Evolutionary conservation across 1,284 basidiomycete species (phyloP).

Genomic region (Ganoderma lingzhi): DNA sequence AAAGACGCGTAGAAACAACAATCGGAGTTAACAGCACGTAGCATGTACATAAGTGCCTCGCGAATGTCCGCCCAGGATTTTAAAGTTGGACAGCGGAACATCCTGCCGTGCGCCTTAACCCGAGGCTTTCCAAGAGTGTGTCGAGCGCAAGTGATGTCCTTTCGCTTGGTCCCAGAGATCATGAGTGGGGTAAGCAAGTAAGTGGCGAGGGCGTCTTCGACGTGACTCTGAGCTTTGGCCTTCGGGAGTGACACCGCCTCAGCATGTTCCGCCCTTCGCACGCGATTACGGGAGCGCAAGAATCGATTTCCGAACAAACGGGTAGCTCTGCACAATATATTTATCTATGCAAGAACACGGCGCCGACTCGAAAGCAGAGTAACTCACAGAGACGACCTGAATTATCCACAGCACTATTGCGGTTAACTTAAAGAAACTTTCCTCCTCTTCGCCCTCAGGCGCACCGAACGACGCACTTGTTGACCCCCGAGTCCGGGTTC

Average conservation of each 20-base stretch:
- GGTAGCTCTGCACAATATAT: neutral
- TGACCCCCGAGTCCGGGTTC: neutral
- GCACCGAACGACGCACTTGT: neutral
- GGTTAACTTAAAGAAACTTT: neutral
- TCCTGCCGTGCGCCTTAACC: no score
- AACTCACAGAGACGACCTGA: neutral
- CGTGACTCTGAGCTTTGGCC: no score
- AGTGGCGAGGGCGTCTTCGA: no score
- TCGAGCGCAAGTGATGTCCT: no score
- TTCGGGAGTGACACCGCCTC: neutral
- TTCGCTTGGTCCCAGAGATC: no score
- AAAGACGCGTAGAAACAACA: neutral
- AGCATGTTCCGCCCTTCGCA: neutral
- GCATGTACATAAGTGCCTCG: no score
- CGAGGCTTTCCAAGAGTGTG: no score
- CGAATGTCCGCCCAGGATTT: no score
- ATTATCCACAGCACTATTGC: neutral
- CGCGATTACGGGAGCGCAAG: neutral
- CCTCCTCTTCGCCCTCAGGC: neutral
- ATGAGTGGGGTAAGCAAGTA: no score
- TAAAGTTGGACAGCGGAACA: no score
- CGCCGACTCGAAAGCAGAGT: neutral
- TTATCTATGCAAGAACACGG: neutral
- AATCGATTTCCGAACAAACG: neutral
- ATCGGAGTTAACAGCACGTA: no score